These are phyloP conservation scores for Komagataella populi DNA, from an alignment of 805 yeast genomes.

Conservation along the genomic window DNA sequence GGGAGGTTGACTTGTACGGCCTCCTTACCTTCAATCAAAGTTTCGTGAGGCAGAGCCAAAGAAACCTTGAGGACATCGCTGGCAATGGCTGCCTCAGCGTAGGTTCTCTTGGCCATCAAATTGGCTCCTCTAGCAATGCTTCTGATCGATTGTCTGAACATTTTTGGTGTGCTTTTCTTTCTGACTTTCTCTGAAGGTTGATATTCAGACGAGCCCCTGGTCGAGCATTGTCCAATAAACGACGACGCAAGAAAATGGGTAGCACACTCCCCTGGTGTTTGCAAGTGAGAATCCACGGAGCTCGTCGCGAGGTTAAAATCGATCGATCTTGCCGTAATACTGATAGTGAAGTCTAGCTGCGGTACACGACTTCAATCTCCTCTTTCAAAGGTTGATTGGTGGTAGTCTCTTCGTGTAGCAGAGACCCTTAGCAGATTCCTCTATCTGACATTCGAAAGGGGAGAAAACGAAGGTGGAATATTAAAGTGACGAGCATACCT, in stretches of 20 bases:
- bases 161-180: constrained; percentile 10
- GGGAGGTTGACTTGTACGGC: constrained; percentile 85
- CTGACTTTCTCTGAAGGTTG: constrained; percentile 1
- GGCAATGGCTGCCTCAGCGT: constrained; percentile 70
- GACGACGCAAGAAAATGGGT: constrained; percentile 1
- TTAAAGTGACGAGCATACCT: neutral
- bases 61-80: constrained; percentile 74
- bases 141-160: constrained; percentile 57
- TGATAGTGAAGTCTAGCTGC: neutral
- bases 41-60: constrained; percentile 75
- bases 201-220: constrained; percentile 1
- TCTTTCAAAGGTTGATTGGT: too few species aligned
- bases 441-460: neutral
- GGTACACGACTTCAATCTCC: neutral
- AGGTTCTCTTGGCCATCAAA: constrained; percentile 57
- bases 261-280: neutral
- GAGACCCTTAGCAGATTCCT: neutral
- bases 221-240: constrained; percentile 7
- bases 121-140: constrained; percentile 44
- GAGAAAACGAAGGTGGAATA: neutral
- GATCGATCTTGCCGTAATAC: neutral
- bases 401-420: too few species aligned
- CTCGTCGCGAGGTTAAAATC: too few species aligned
- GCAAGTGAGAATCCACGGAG: neutral
- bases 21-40: neutral